phyloP scores from a whole-genome alignment of 2,329 filamentous ascomycete species.

The Coniochaeta sp. region DNA sequence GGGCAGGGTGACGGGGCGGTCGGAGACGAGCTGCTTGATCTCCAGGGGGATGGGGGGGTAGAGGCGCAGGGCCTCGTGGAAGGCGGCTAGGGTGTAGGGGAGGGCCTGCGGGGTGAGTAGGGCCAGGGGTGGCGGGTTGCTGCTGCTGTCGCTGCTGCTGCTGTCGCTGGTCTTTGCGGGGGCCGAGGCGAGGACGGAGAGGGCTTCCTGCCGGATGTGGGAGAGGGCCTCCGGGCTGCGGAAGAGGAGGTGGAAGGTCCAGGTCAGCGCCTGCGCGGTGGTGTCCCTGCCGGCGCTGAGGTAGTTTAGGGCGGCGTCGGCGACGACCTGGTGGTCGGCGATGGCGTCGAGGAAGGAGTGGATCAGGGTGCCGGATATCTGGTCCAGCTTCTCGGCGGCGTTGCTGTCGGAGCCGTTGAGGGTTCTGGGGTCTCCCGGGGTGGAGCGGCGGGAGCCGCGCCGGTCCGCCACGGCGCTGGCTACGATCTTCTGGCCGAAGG shows the following conservation, averaged over 20 bases:
- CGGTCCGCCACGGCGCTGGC: slow-evolving; percentile 40
- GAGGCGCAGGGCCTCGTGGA: slow-evolving; percentile 54
- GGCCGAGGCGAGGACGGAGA: slow-evolving; percentile 12
- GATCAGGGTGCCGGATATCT: slow-evolving; percentile 48
- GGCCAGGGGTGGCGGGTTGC: slow-evolving; percentile 18
- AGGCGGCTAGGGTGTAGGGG: slow-evolving; percentile 53
- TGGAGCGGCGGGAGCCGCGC: slow-evolving; percentile 4
- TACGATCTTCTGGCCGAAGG: slow-evolving; percentile 51
- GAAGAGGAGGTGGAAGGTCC: slow-evolving; percentile 55
- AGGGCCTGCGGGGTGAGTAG: slow-evolving; percentile 32
- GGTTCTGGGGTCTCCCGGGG: not conserved
- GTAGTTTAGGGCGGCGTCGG: slow-evolving; percentile 59
- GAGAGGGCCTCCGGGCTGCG: slow-evolving; percentile 32
- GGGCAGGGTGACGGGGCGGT: slow-evolving; percentile 42
- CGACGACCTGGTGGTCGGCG: slow-evolving; percentile 45
- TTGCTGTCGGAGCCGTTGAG: slow-evolving; percentile 11
- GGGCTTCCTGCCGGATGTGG: slow-evolving; percentile 35
- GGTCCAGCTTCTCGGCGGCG: slow-evolving; percentile 21
- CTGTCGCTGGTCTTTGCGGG: slow-evolving; percentile 3
- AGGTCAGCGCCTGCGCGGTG: slow-evolving; percentile 56
- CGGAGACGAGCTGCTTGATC: slow-evolving; percentile 45
- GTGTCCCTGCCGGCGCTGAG: slow-evolving; percentile 59
- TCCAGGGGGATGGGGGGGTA: slow-evolving; percentile 61
- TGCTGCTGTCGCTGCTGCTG: too few species aligned
- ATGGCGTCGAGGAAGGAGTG: slow-evolving; percentile 52